Conservation (phyloP, 148 eudicot genomes). For the Heliosperma pusillum region DNA sequence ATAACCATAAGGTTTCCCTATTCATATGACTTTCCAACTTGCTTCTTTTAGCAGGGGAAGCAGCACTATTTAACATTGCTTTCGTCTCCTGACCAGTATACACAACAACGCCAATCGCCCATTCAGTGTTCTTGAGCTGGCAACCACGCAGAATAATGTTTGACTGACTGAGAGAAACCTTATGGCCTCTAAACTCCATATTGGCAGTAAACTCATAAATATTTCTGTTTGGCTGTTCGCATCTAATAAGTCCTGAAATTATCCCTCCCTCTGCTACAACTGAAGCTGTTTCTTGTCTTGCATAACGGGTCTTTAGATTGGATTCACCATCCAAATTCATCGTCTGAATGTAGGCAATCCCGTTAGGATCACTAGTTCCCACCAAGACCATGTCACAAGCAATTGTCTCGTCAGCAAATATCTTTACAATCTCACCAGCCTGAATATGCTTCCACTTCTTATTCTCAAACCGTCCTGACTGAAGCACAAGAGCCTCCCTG, state of each 20-base stretch:
- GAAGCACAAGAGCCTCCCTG: constrained; percentile 67
- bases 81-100: constrained; percentile 98
- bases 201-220: constrained; percentile 92
- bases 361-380: constrained; percentile 83
- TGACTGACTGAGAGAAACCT: constrained; percentile 76
- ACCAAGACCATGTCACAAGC: constrained; percentile 87
- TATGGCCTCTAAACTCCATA: constrained; percentile 68
- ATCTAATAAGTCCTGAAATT: constrained; percentile 64
- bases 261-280: constrained; percentile 53
- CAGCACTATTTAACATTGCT: constrained; percentile 95
- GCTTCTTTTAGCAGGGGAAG: constrained; percentile 87
- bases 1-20: constrained; percentile 84
- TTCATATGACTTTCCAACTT: constrained; percentile 85
- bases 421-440: constrained; percentile 89
- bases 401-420: constrained; percentile 67
- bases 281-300: constrained; percentile 78
- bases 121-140: constrained; percentile 91
- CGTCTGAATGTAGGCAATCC: constrained; percentile 90
- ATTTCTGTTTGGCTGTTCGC: constrained; percentile 95
- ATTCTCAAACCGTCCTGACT: constrained; percentile 44
- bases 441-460: constrained; percentile 73
- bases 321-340: constrained; percentile 99
- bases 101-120: constrained; percentile 86
- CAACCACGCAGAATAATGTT: constrained; percentile 95
- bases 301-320: constrained; percentile 92